Percentiles rank a stretch among this genome's conserved stretches.
These are phyloP conservation scores for Hericium rajendrae DNA, from an alignment of 768 basidiomycete species.

Conservation along the genomic window DNA sequence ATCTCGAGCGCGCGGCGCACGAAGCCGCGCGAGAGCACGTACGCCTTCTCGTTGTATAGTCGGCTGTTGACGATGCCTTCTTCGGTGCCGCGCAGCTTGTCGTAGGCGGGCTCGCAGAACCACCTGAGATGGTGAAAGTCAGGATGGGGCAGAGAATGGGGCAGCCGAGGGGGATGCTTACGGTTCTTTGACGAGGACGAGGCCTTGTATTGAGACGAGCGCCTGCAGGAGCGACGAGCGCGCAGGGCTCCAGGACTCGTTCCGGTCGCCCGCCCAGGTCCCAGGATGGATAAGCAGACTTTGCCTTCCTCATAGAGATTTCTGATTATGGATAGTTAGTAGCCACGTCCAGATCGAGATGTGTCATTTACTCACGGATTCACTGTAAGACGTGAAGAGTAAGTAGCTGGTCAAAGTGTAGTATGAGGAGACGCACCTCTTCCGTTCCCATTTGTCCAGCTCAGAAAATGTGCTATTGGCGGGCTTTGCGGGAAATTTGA, in stretches of 20 bases:
- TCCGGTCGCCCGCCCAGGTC: slow-evolving; percentile 86
- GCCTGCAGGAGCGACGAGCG: slow-evolving; percentile 86
- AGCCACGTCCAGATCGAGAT: neutral
- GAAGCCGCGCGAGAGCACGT: slow-evolving; percentile 82
- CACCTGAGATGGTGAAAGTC: slow-evolving; percentile 36
- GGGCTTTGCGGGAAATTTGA: slow-evolving; percentile 77
- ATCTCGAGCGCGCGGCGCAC: slow-evolving; percentile 82
- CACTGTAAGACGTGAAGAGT: slow-evolving; percentile 28
- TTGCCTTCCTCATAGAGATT: slow-evolving; percentile 95
- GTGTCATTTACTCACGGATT: slow-evolving; percentile 47
- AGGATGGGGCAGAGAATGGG: no score
- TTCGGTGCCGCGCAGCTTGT: slow-evolving; percentile 83
- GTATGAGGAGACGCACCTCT: slow-evolving; percentile 40
- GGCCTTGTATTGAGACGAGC: slow-evolving; percentile 87
- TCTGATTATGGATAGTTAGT: slow-evolving; percentile 23
- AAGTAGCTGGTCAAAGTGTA: neutral
- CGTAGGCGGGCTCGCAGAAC: slow-evolving; percentile 91
- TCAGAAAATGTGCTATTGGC: slow-evolving; percentile 82
- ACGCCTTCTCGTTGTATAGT: slow-evolving; percentile 88
- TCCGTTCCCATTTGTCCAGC: slow-evolving; percentile 93
- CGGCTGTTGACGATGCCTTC: slow-evolving; percentile 88
- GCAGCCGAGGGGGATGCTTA: no score
- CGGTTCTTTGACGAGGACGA: slow-evolving; percentile 90
- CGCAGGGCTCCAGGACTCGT: slow-evolving; percentile 78
- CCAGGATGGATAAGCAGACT: slow-evolving; percentile 88